Evolutionary conservation across 2,329 filamentous ascomycete genomes (phyloP), one percentile per base, ranked within the genome.

Genomic region (Thyridium curvatum): DNA sequence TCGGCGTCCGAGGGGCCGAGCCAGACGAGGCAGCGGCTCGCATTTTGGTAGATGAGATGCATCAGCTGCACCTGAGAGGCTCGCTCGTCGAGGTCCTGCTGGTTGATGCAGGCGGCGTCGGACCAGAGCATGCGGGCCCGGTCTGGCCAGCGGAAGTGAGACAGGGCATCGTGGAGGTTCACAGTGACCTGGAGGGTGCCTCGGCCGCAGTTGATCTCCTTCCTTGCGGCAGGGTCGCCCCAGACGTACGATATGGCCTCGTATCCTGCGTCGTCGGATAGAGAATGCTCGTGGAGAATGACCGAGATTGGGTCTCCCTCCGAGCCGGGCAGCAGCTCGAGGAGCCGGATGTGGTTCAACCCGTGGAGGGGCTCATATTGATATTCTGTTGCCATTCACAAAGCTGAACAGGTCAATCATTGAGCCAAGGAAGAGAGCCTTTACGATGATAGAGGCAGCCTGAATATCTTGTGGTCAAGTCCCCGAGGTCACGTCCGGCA

Each of bases 81-180:
- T 18, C 36, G 34, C 26, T 44, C 39, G 9, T 18, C 34, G 14
- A 13, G 18, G 5, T 41, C 21, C 16, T 21, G 30, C 40, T 44
- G 42, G 32, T 44, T 39, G 39, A 44, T 44, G 37, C 39, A 44
- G 17, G 39, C 26, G 8, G 42, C 42, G 12, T 44, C 42, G 15
- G 38, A 18, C 42, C 42, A 44, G 18, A 44, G 32, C 8, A 33
- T 14, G 8, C 28, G 15, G 12, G 5, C 2, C 6, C 17, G 14
- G 16, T 37, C 4, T 4, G 26, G n/a, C 4, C 16, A n/a, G 12
- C 26, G n/a, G 14, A 14, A n/a, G 8, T 37, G 35, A 6, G 13
- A 29, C 8, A 37, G 35, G 5, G 13, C n/a, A 10, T 31, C 14
- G 26, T 14, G 10, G 8, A 37, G 21, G 12, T 37, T 41, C 4